Evolutionary conservation across 768 basidiomycete species (phyloP).

Genomic region (Lactarius pseudohatsudake): DNA sequence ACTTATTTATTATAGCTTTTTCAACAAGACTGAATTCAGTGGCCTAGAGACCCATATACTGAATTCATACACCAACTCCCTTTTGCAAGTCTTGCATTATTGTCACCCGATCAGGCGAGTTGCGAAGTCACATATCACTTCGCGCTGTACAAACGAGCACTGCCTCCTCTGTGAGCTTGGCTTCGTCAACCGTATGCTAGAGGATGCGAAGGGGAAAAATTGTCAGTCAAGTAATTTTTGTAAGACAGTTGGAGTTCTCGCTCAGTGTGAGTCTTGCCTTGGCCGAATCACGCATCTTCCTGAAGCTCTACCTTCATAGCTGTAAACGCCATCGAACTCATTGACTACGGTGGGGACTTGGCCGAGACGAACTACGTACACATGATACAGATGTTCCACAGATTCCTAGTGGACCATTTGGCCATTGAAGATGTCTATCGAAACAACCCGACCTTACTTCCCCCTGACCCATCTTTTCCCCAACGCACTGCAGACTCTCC

Average conservation of each 20-base stretch:
- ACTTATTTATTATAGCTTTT: constrained; percentile 48
- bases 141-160: constrained; percentile 84
- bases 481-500: constrained; percentile 41
- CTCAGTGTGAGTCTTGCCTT: constrained; percentile 59
- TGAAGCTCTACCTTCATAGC: constrained; percentile 41
- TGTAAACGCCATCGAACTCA: constrained; percentile 78
- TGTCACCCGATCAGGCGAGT: constrained; percentile 70
- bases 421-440: constrained; percentile 66
- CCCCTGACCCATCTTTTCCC: constrained; percentile 32
- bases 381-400: constrained; percentile 93
- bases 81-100: constrained; percentile 91
- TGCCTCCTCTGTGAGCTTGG: constrained; percentile 95
- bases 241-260: constrained; percentile 84
- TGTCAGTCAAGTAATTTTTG: constrained; percentile 98
- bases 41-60: constrained; percentile 96
- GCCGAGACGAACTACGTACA: constrained; percentile 76
- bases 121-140: constrained; percentile 90
- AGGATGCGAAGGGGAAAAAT: constrained; percentile 90
- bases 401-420: constrained; percentile 87
- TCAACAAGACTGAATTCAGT: constrained; percentile 87
- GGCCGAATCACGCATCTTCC: neutral
- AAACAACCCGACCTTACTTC: constrained; percentile 54
- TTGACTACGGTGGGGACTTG: constrained; percentile 82
- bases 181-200: constrained; percentile 92
- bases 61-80: constrained; percentile 93